Evolutionary conservation across 495 filamentous ascomycete species (phyloP).

Genomic region (Penicillium verhagenii): DNA sequence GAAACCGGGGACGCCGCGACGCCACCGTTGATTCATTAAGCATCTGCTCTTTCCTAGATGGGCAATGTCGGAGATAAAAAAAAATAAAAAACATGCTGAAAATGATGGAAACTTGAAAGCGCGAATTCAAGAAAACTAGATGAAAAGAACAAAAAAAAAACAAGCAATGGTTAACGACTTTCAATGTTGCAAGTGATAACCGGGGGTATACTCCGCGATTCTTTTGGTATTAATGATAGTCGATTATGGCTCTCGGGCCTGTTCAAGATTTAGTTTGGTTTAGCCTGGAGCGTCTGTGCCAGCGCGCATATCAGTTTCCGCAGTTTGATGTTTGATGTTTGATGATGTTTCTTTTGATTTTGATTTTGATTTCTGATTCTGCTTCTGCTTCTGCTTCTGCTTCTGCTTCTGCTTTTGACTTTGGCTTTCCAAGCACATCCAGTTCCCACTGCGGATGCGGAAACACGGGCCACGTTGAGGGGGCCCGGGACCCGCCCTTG

Average conservation of each 20-base stretch:
- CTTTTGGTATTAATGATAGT: conserved; percentile 2
- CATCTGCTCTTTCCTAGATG: conserved; percentile 2
- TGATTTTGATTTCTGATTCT: not conserved
- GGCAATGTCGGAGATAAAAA: conserved; percentile 9
- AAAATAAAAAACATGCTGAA: not conserved
- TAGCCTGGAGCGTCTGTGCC: too few species aligned
- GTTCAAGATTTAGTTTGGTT: too few species aligned
- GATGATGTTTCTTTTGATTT: not conserved
- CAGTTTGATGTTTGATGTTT: not conserved
- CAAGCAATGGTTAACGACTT: not conserved
- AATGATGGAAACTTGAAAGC: not conserved
- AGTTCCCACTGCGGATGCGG: not conserved
- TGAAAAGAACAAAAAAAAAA: not conserved
- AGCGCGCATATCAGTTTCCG: not conserved
- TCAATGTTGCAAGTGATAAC: not conserved
- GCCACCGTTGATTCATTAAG: conserved; percentile 3
- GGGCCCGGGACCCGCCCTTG: conserved; percentile 16
- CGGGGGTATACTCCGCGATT: conserved; percentile 5
- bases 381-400: not conserved
- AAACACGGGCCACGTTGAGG: conserved; percentile 21
- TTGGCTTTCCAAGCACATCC: not conserved
- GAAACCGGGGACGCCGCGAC: not conserved
- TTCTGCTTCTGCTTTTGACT: not conserved
- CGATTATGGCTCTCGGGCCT: conserved; percentile 1
- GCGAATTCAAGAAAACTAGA: too few species aligned